These are phyloP conservation scores for Pseudonitzschia delicatissima DNA, from an alignment of 108 stramenopile species.

Conservation along the genomic window DNA sequence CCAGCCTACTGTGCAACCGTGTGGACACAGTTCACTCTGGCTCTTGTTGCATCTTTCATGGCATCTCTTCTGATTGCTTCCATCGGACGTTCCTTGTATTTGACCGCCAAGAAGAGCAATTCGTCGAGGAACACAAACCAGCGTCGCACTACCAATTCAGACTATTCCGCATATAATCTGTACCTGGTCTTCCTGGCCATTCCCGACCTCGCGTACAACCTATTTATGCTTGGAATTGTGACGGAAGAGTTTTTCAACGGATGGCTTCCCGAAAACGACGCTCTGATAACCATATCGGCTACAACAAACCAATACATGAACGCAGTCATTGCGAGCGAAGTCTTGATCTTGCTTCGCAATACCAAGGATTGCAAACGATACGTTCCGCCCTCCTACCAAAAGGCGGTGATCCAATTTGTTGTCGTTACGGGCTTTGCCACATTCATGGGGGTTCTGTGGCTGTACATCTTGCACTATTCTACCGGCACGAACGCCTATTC, in stretches of 20 bases:
- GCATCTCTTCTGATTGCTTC: not conserved
- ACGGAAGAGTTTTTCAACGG: not conserved
- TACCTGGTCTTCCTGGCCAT: slow-evolving; percentile 7
- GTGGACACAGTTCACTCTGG: slow-evolving; percentile 4
- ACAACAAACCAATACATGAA: not conserved
- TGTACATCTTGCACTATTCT: not conserved
- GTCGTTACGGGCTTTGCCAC: not conserved
- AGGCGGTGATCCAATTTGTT: not conserved
- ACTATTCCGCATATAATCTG: slow-evolving; percentile 4
- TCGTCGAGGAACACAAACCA: not conserved
- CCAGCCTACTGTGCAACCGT: not conserved
- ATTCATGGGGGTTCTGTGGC: not conserved
- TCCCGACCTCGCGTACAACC: slow-evolving; percentile 5
- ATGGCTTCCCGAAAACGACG: not conserved
- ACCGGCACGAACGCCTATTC: not conserved
- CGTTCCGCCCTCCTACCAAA: not conserved
- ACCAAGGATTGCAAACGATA: not conserved
- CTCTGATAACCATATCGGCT: not conserved
- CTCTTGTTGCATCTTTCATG: slow-evolving; percentile 1
- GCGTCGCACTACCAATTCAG: not conserved
- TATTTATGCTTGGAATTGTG: slow-evolving; percentile 3
- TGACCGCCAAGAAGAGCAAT: not conserved
- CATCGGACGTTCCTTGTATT: not conserved
- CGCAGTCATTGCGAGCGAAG: not conserved
- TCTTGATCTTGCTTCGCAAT: slow-evolving; percentile 2